Conservation (phyloP, 2,329 filamentous ascomycete genomes). For the Penicillium sp. region DNA sequence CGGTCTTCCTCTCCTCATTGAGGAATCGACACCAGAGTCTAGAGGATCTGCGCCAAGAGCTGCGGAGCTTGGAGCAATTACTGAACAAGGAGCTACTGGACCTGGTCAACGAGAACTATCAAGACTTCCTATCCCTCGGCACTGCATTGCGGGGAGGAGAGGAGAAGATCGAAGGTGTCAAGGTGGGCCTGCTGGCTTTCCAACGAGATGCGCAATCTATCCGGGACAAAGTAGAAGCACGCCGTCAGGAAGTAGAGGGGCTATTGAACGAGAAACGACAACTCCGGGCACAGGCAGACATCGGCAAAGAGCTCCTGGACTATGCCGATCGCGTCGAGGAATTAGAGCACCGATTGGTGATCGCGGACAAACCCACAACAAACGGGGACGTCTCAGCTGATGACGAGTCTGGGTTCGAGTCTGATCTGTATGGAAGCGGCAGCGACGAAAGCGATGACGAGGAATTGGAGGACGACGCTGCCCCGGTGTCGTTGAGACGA, state of each 20-base stretch:
- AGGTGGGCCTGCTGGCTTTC: constrained; percentile 84
- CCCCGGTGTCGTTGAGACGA: constrained; percentile 43
- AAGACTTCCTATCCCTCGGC: constrained; percentile 83
- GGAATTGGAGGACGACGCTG: constrained; percentile 41
- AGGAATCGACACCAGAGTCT: constrained; percentile 91
- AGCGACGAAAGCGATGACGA: constrained; percentile 42
- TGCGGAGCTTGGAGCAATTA: constrained; percentile 75
- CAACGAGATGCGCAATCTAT: constrained; percentile 77
- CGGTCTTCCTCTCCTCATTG: constrained; percentile 78
- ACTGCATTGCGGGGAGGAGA: constrained; percentile 82
- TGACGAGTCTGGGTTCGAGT: constrained; percentile 35
- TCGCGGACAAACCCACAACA: constrained; percentile 47
- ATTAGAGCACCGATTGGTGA: constrained; percentile 69
- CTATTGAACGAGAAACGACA: constrained; percentile 67
- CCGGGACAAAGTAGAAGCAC: constrained; percentile 63
- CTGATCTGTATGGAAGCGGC: constrained; percentile 38
- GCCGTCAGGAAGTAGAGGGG: constrained; percentile 62
- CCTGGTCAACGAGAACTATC: constrained; percentile 93
- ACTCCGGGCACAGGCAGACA: constrained; percentile 65
- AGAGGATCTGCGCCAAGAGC: constrained; percentile 84
- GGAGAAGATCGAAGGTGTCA: constrained; percentile 86
- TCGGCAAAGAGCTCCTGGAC: constrained; percentile 54
- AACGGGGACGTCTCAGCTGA: constrained; percentile 14
- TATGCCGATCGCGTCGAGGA: constrained; percentile 54
- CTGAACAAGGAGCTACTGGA: constrained; percentile 87